Base-by-base conservation (phyloP, 345 rosid species). In the Hibiscus tridactylites region DNA sequence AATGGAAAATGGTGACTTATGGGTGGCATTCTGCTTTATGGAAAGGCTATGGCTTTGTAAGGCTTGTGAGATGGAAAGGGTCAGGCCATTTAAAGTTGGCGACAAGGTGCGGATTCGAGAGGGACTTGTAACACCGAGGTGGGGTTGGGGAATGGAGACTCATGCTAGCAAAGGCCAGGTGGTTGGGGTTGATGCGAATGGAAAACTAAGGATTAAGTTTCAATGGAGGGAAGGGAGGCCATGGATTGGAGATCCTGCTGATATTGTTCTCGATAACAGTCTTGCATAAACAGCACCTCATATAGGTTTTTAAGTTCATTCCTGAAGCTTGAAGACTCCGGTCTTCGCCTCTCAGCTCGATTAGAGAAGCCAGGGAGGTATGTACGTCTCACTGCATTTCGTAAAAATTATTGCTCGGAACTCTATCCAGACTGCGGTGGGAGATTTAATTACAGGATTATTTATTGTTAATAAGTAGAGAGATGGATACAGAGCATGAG, bases 101-200 rank as follows among this genome's bases (percentile, higher is more conserved):
- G 98, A 95, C 81, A 83, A 77, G 75, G 97, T 92, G 70, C 85
- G 84, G 79, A 92, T 92, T 28, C 82, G 84, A 80, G 93, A 86
- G 52, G 91, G 90, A 61, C 74, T 95, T 77, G 88, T 83, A 56
- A 76, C 88, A 47, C 99, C 99, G 12, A 83, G 98, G 68, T 92
- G 97, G 99, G 99, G 90, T 16, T 95, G 97, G 99, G 98, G 99
- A 80, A 92, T 95, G 99, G 99, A 95, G 85, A 95, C 98, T 3
- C 89, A 87, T 74, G 85, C 92, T 26, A 95, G 99, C 81, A 90
- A 86, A 81, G 99, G 99, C 3, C 81, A 79, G 68, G 91, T 89
- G 28, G 94, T 92, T 68, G 98, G 98, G 31, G 99, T 95, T 9
- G 97, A 95, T 79, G 97, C 98, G 16, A 95, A 89, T 63, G 99